Evolutionary conservation across 495 filamentous ascomycete species (phyloP), one percentile per base, ranked within the genome.

Genomic region (Trichoderma virens): DNA sequence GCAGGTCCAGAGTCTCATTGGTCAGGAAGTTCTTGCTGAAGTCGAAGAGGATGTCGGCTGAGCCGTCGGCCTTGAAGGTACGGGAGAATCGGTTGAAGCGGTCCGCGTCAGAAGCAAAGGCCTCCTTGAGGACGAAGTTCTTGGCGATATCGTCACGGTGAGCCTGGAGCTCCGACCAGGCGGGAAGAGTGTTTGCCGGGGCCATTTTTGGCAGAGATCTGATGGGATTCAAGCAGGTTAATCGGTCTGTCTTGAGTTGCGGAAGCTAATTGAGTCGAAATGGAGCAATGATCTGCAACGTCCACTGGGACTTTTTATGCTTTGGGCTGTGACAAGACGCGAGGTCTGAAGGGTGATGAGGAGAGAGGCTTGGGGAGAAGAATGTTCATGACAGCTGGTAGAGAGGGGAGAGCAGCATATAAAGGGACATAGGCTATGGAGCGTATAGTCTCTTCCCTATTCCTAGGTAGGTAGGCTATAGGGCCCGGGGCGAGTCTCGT

Each of bases 11-110:
- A 5, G 94, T 98, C 74, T 97, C 91, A 62, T 96, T 90, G 65
- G 88, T 96, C 65, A 98, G 76, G 76, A 98, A 91, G 83, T 98
- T 98, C 86, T 98, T 98, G 79, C 89, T 93, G 83, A 97, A 98
- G 78, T 98, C 94, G 75, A 98, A 98, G 39, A 98, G 84, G 73
- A 91, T 93, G 66, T 97, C 91, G 62, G 75, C 78, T n/a, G 61
- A 62, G 64, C 72, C 77, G 64, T 70, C 72, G 66, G 71, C 62
- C 56, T 83, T 75, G 80, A 98, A 95, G 69, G 82, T 89, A 70
- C 86, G 89, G 74, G 86, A 89, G 79, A 97, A 90, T 80, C 93
- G 96, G 71, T 90, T 72, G 82, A 97, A 98, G 67, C 95, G 92
- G 71, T 86, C 69, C 43, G 92, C 88, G 74, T 98, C 93, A 72